Base-by-base conservation (phyloP, 2,329 filamentous ascomycete species). In the Penicillium sp. region DNA sequence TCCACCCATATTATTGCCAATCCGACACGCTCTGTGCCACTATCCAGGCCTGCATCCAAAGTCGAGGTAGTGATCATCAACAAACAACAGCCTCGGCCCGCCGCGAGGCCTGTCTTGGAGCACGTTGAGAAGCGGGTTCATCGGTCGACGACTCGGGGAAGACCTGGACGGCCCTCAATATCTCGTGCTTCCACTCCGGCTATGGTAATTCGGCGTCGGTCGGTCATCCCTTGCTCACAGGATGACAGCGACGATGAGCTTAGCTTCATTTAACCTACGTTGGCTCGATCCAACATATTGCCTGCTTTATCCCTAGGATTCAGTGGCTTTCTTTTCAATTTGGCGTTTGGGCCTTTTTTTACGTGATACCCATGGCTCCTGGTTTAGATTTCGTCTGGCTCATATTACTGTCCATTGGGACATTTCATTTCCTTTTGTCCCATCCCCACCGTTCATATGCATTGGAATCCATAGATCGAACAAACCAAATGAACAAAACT, bases 221-320 rank as follows among this genome's bases (percentile, higher is more conserved):
- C 53, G 12, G 53, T 62, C n/a, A 65, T 70, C 41, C 62, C 70
- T 12, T 68, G 59, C 43, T 67, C 66, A 1, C 55, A 66, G 20
- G 68, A 70, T 22, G 68, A 68, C 23, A 74, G 71, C 41, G 70
- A 75, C n/a, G 72, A 75, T 50, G 72, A 75, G 57, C 63, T 75
- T 20, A 73, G 70, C 58, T 74, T 73, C 59, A 51, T 75, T 7
- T 73, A 49, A 65, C 35, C 22, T 49, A 12, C 12, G 12, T 27
- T 27, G 14, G 18, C 29, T 50, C 27, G 26, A 41, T 47, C 37
- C 37, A 20, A 12, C 12, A 18, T 11, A 31, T 31, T 18, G 6
- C n/a, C 12, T 27, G 27, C 26, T 47, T 23, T 31, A 31, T 8
- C 18, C 11, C 27, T 6, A 27, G 12, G 18, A 11, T 11, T 14